Evolutionary conservation across 345 rosid species (phyloP).

Genomic region (Tarenaya hassleriana): DNA sequence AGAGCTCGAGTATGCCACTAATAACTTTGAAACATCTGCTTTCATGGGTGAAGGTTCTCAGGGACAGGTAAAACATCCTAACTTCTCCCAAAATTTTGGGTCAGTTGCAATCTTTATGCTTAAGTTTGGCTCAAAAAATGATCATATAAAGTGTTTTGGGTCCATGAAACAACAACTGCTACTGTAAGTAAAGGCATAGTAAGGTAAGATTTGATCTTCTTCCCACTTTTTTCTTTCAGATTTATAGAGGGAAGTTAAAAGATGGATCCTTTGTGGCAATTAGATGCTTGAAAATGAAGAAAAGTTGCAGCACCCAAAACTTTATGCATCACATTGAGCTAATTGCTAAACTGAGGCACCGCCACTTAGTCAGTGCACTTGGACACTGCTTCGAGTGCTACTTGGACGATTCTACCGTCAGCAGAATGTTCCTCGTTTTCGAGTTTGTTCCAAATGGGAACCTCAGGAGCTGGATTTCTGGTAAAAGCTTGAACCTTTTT

Average conservation of each 20-base stretch:
- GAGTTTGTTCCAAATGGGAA: conserved; percentile 88
- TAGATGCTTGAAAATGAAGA: conserved; percentile 48
- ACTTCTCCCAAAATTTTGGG: too few relatives aligned
- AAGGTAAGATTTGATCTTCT: neutral
- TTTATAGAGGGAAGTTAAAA: conserved; percentile 76
- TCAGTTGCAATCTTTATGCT: too few relatives aligned
- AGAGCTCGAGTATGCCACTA: conserved; percentile 82
- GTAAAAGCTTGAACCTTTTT: conserved; percentile 35
- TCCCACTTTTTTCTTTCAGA: conserved; percentile 39
- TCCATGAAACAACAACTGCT: too few relatives aligned
- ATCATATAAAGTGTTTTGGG: too few relatives aligned
- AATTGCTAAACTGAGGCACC: conserved; percentile 84
- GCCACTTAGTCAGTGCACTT: conserved; percentile 78
- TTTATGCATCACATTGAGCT: conserved; percentile 76
- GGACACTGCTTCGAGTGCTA: conserved; percentile 91
- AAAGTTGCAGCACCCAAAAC: conserved; percentile 40
- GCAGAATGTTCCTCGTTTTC: conserved; percentile 81
- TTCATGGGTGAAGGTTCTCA: conserved; percentile 94
- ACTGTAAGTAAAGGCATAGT: neutral
- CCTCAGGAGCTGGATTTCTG: conserved; percentile 81
- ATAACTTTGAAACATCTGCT: conserved; percentile 72
- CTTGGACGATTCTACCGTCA: conserved; percentile 87
- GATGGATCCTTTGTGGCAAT: conserved; percentile 71
- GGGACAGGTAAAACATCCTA: conserved; percentile 59
- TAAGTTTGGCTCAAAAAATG: too few relatives aligned